phyloP scores from a whole-genome alignment of 73 alveolate genomes.

The Durusdinium trenchii region DNA sequence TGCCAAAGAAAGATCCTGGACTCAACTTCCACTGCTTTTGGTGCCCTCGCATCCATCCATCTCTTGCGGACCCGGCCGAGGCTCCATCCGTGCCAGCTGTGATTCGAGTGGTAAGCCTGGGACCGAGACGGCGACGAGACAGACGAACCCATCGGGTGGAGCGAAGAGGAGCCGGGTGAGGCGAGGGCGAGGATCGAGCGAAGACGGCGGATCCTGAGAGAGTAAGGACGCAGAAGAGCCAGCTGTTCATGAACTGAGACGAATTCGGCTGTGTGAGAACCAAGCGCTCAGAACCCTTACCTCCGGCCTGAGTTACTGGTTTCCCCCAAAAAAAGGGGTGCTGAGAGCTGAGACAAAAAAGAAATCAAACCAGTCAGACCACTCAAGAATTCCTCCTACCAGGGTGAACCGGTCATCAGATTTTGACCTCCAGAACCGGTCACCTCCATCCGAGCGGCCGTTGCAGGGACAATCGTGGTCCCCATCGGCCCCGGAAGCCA shows the following conservation, averaged over 20 bases:
- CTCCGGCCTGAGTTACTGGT: too few relatives aligned
- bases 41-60: too few relatives aligned
- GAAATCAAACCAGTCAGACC: background rate
- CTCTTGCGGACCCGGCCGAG: background rate
- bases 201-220: too few relatives aligned
- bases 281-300: too few relatives aligned
- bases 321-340: too few relatives aligned
- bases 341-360: background rate
- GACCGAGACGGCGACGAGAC: background rate
- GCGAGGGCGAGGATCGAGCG: too few relatives aligned
- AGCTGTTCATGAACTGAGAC: too few relatives aligned
- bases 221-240: too few relatives aligned
- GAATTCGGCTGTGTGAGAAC: too few relatives aligned
- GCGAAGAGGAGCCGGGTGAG: too few relatives aligned
- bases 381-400: background rate
- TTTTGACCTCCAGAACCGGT: background rate
- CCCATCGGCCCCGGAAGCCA: background rate
- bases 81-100: constrained; percentile 67
- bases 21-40: too few relatives aligned
- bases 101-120: constrained; percentile 48
- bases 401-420: background rate
- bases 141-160: background rate
- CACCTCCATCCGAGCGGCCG: background rate
- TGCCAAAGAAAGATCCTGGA: too few relatives aligned
- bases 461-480: constrained; percentile 43